Evolutionary conservation across 495 filamentous ascomycete species (phyloP), one percentile per base, ranked within the genome.

Genomic region (Podospora conica): DNA sequence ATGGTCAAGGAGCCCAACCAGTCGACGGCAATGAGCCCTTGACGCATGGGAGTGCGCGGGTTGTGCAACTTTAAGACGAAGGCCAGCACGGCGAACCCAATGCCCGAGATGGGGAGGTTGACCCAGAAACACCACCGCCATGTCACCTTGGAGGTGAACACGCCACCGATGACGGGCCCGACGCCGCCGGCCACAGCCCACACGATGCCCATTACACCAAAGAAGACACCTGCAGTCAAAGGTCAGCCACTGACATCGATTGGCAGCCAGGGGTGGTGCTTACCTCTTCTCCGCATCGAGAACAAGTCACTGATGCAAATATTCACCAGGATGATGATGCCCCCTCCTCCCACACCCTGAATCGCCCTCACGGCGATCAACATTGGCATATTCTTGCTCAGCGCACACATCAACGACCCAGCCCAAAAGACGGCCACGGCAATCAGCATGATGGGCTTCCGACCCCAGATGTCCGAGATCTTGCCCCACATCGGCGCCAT

Each of bases 271-370:
- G 21, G 9, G 80, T 9, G 40, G 21, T 56, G 65, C 68, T 53
- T 54, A 71, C 69, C 90, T 75, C 91, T 84, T 85, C 75, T 77
- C 66, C 77, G 78, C 81, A 91, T 83, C 66, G 86, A 88, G 77
- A 94, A 93, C 60, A 94, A 71, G 78, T 96, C 92, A 10, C 86
- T 86, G 63, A 96, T 92, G 68, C 83, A 85, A 59, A 96, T 92
- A 72, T 95, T 93, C 25, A 90, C 88, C 70, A 96, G 74, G 22
- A 91, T 87, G 22, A 94, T 82, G 56, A 93, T 83, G 2, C 92
- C 93, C 61, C 92, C 93, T 29, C 90, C 91, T 5, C 92, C 92
- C n/a, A 89, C 76, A 59, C 93, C 92, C 74, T 97, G 92, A 57
- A 97, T 79, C 1, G 89, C 88, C 73, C 93, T 76, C 18, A 88